phyloP scores from a whole-genome alignment of 1,284 basidiomycete species.

The Ceratobasidium sp. region DNA sequence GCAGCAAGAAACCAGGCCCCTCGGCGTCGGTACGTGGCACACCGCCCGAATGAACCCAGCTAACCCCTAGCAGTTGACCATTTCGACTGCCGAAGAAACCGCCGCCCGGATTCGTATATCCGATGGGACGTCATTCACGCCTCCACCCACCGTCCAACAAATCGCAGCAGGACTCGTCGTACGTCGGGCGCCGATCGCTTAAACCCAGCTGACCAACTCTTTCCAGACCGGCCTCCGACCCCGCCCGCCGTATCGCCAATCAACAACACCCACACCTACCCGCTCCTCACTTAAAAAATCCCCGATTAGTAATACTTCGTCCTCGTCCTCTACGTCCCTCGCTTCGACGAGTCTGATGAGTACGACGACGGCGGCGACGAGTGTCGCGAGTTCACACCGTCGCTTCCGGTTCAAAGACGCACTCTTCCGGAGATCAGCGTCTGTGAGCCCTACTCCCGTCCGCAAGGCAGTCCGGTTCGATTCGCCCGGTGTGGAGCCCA shows the following conservation, averaged over 20 bases:
- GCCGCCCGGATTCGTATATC: constrained; percentile 15
- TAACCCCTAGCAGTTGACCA: not conserved
- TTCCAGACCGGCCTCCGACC: constrained; percentile 19
- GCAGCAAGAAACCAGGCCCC: constrained; percentile 18
- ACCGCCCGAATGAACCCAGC: not conserved
- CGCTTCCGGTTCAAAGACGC: constrained; percentile 30
- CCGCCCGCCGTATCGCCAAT: not conserved
- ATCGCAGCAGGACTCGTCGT: constrained; percentile 30
- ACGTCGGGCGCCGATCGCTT: not conserved
- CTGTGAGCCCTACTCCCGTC: not conserved
- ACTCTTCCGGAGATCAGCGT: not conserved
- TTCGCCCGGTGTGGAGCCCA: constrained; percentile 12
- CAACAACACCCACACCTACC: constrained; percentile 1
- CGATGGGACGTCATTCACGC: not conserved
- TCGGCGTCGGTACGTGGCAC: constrained; percentile 3
- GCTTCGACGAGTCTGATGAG: constrained; percentile 28
- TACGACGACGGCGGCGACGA: constrained; percentile 23
- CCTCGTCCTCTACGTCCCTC: constrained; percentile 18
- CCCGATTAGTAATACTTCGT: constrained; percentile 5
- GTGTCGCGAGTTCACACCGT: constrained; percentile 15
- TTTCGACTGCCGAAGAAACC: constrained; percentile 16
- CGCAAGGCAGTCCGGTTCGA: constrained; percentile 23
- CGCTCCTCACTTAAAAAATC: constrained; percentile 31
- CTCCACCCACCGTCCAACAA: constrained; percentile 28
- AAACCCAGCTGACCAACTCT: not conserved